Conservation (phyloP, 108 stramenopile species). For the Nitzschia sp. region DNA sequence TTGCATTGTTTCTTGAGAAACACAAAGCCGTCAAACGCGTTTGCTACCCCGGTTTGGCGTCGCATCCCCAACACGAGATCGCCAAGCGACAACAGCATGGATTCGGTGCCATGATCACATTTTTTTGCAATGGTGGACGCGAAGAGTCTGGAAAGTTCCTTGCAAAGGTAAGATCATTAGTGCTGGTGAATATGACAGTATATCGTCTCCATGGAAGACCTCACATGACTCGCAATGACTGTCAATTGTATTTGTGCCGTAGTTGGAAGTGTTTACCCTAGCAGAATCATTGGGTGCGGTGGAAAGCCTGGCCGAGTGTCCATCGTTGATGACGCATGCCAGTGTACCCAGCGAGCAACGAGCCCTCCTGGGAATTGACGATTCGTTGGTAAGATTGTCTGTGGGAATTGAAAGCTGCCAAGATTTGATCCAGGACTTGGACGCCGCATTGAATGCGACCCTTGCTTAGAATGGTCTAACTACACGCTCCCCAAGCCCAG, state of each 20-base stretch:
- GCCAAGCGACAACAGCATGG: constrained; percentile 76
- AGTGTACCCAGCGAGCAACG: constrained; percentile 74
- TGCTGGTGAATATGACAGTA: too few species aligned
- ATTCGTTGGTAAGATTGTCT: constrained; percentile 70
- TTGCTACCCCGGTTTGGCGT: constrained; percentile 53
- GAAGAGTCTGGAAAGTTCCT: constrained; percentile 54
- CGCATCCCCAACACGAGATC: constrained; percentile 81
- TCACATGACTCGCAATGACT: too few species aligned
- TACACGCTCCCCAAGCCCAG: too few species aligned
- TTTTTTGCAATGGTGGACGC: constrained; percentile 75
- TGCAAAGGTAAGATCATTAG: constrained; percentile 41
- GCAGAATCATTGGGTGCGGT: constrained; percentile 83
- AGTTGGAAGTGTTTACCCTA: constrained; percentile 55
- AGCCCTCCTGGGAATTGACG: constrained; percentile 60
- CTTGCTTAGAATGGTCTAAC: neutral
- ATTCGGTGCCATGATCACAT: constrained; percentile 87
- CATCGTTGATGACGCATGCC: constrained; percentile 86
- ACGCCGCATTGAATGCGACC: constrained; percentile 47
- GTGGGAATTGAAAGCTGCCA: constrained; percentile 73
- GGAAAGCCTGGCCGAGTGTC: constrained; percentile 76
- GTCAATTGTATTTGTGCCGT: too few species aligned
- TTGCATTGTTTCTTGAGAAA: constrained; percentile 62
- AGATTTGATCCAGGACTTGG: constrained; percentile 76
- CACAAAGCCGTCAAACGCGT: constrained; percentile 54
- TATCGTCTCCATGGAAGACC: too few species aligned